phyloP scores from a whole-genome alignment of 1,284 basidiomycete species.

The Jaminaea rosea region DNA sequence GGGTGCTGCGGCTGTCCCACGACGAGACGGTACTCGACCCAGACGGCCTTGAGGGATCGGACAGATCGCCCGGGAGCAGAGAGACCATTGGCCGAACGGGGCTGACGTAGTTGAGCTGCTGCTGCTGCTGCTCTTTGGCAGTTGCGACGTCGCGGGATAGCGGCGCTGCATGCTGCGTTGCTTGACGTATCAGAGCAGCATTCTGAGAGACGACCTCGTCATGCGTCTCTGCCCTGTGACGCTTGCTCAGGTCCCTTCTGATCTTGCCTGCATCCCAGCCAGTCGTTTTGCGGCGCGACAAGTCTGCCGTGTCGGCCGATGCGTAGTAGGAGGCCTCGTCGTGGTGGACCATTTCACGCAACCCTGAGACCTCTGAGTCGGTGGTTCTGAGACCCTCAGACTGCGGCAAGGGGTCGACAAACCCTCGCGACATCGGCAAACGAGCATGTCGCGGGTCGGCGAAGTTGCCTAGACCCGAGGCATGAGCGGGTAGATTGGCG shows the following conservation, averaged over 20 bases:
- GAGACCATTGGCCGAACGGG: conserved; percentile 16
- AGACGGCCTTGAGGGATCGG: conserved; percentile 14
- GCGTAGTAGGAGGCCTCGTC: conserved; percentile 9
- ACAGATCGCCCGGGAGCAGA: conserved; percentile 12
- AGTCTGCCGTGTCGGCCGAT: conserved; percentile 8
- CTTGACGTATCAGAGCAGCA: background rate
- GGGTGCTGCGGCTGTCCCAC: conserved; percentile 15
- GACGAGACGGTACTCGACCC: conserved; percentile 16
- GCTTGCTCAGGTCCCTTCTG: conserved; percentile 1
- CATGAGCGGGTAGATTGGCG: conserved; percentile 11
- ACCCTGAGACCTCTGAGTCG: background rate
- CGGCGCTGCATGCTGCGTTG: background rate
- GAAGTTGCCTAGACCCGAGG: conserved; percentile 13
- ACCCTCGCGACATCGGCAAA: background rate
- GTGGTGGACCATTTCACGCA: background rate
- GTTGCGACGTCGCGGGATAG: background rate
- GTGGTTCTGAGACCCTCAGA: conserved; percentile 3
- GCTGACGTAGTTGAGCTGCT: conserved; percentile 24
- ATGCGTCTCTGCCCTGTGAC: conserved; percentile 6
- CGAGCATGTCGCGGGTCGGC: conserved; percentile 23
- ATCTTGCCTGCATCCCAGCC: background rate
- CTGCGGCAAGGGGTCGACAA: conserved; percentile 6
- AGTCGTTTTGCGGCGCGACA: conserved; percentile 10
- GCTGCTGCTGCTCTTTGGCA: conserved; percentile 17
- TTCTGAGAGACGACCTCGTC: background rate